Evolutionary conservation across 345 rosid species (phyloP), one percentile per base, ranked within the genome.

Genomic region (Arabis hirsuta): DNA sequence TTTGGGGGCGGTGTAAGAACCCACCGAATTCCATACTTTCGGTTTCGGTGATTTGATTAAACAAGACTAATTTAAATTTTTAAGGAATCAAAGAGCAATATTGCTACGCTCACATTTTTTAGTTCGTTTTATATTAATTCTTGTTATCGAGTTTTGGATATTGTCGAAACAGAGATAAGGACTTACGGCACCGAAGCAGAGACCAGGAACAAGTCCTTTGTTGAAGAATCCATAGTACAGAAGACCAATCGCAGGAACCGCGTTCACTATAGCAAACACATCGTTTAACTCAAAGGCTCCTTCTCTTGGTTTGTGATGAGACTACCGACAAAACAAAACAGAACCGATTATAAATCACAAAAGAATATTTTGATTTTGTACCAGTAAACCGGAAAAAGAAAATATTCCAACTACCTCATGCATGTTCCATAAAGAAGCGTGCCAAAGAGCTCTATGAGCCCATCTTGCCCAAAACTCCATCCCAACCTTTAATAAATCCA

Each of bases 381-480:
- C 27, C 12, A 7, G 34, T 22, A 22, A 42, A 41, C 36, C 48
- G 32, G 20, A 12, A 24, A 5, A 34, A 1, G 6, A 32, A 34
- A 1, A 34, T 7, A 2, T 36, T 8, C 36, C 39, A 36, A 36
- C 3, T 36, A 36, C 98, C 96, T 87, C 84, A 80, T 91, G 98
- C 95, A 91, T 94, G 63, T 85, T 79, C 98, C 98, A 94, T 6
- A 89, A 57, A 19, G 98, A 91, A 70, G 88, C 96, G 38, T 89
- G 98, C 98, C 98, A 94, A 12, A 94, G 85, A 64, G 95, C 93
- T 81, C 36, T 80, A 36, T 94, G 98, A 39, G 97, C 98, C 98
- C 98, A 94, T 70, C 97, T 77, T 7, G 97, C 97, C 98, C 98
- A 94, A 29, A 86, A 94, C 73, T 91, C 98, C 97, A 94, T 94